Evolutionary conservation across 345 rosid species (phyloP).

Genomic region (Erodium maritimum): DNA sequence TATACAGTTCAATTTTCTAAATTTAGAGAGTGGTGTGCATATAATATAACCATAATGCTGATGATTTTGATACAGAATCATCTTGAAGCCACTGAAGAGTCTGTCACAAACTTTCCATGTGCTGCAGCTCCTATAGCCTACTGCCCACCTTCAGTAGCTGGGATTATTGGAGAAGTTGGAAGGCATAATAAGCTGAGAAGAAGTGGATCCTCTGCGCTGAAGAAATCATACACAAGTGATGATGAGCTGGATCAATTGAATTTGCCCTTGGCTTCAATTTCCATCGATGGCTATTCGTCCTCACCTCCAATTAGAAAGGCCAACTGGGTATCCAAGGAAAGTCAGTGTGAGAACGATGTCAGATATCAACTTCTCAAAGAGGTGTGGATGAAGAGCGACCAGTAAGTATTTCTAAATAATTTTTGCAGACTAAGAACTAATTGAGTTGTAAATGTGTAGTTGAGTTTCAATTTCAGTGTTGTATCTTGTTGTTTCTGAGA

Average conservation of each 20-base stretch:
- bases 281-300: slow-evolving; percentile 18
- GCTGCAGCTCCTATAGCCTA: slow-evolving; percentile 56
- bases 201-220: slow-evolving; percentile 49
- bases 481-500: background rate
- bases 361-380: slow-evolving; percentile 71
- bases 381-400: slow-evolving; percentile 40
- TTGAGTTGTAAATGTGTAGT: slow-evolving; percentile 14
- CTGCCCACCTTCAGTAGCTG: slow-evolving; percentile 38
- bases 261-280: slow-evolving; percentile 48
- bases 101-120: slow-evolving; percentile 42
- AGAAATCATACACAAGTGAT: slow-evolving; percentile 63
- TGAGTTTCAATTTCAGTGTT: slow-evolving; percentile 1
- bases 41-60: background rate
- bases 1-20: too few species aligned
- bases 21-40: background rate
- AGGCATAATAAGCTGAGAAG: slow-evolving; percentile 34
- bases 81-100: slow-evolving; percentile 26
- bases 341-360: slow-evolving; percentile 12
- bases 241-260: slow-evolving; percentile 79
- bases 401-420: background rate
- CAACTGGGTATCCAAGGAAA: slow-evolving; percentile 27
- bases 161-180: slow-evolving; percentile 31
- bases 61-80: slow-evolving; percentile 26
- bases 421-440: background rate
- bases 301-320: slow-evolving; percentile 18